Evolutionary conservation across 2,329 filamentous ascomycete species (phyloP).

Genomic region (Fusarium redolens): DNA sequence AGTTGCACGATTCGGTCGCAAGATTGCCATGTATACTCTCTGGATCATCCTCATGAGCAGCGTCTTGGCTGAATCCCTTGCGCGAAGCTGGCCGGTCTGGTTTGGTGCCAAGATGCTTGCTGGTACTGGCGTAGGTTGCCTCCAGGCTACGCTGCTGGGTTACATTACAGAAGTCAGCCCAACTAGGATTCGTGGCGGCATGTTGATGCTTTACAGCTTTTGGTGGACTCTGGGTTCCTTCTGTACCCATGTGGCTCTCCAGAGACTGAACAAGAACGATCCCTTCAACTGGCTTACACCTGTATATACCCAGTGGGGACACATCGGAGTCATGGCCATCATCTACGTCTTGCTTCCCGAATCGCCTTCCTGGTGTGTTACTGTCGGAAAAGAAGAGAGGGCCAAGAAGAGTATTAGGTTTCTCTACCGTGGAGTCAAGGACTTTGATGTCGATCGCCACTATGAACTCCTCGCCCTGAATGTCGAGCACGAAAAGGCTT

Average conservation of each 20-base stretch:
- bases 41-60: constrained; percentile 50
- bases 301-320: constrained; percentile 59
- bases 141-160: constrained; percentile 55
- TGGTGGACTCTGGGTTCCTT: constrained; percentile 59
- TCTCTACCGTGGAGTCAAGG: constrained; percentile 42
- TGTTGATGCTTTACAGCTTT: constrained; percentile 55
- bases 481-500: constrained; percentile 41
- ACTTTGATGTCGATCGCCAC: constrained; percentile 47
- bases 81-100: constrained; percentile 54
- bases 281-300: constrained; percentile 52
- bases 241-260: constrained; percentile 55
- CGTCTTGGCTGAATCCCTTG: constrained; percentile 52
- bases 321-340: constrained; percentile 54
- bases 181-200: constrained; percentile 53
- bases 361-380: constrained; percentile 55
- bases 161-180: constrained; percentile 57
- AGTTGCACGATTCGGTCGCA: constrained; percentile 48
- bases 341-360: constrained; percentile 55
- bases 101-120: constrained; percentile 50
- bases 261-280: constrained; percentile 47
- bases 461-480: constrained; percentile 37
- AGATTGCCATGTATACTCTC: constrained; percentile 47
- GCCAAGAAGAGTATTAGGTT: constrained; percentile 18
- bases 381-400: constrained; percentile 11
- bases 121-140: constrained; percentile 55